Evolutionary conservation across 73 alveolate genomes (phyloP).

Genomic region (Paramecium sexaurelia): DNA sequence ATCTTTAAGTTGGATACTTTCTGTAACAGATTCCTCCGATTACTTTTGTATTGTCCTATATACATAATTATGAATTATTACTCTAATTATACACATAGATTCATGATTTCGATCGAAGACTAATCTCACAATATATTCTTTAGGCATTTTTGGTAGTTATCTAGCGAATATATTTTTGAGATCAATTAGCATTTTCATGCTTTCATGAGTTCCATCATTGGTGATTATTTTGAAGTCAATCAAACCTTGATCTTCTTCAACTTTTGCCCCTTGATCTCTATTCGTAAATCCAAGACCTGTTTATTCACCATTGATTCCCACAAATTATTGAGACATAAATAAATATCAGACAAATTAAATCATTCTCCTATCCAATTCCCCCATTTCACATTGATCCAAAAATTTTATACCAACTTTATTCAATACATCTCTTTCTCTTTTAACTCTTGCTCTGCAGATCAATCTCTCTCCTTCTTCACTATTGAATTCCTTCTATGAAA

Average conservation of each 20-base stretch:
- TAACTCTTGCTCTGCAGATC: slow-evolving; percentile 30
- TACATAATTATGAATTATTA: background rate
- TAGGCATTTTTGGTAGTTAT: slow-evolving; percentile 97
- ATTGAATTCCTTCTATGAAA: background rate
- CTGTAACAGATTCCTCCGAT: slow-evolving; percentile 88
- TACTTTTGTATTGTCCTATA: slow-evolving; percentile 63
- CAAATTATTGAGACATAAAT: slow-evolving; percentile 18
- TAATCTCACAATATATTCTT: slow-evolving; percentile 91
- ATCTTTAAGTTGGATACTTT: slow-evolving; percentile 81
- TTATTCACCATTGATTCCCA: slow-evolving; percentile 57
- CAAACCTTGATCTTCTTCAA: slow-evolving; percentile 65
- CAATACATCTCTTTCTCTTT: slow-evolving; percentile 18
- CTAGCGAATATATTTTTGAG: slow-evolving; percentile 93
- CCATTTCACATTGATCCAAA: slow-evolving; percentile 7
- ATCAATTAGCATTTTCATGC: slow-evolving; percentile 76
- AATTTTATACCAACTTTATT: background rate
- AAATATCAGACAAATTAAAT: background rate
- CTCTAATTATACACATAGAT: slow-evolving; percentile 84
- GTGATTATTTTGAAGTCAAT: slow-evolving; percentile 57
- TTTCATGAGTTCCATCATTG: slow-evolving; percentile 64
- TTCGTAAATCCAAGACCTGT: slow-evolving; percentile 65
- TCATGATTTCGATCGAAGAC: slow-evolving; percentile 94
- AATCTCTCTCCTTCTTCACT: slow-evolving; percentile 1
- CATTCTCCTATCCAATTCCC: slow-evolving; percentile 8
- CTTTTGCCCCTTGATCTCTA: slow-evolving; percentile 68